These are phyloP conservation scores for Xylona heveae DNA, from an alignment of 495 filamentous ascomycete genomes.

Conservation along the genomic window DNA sequence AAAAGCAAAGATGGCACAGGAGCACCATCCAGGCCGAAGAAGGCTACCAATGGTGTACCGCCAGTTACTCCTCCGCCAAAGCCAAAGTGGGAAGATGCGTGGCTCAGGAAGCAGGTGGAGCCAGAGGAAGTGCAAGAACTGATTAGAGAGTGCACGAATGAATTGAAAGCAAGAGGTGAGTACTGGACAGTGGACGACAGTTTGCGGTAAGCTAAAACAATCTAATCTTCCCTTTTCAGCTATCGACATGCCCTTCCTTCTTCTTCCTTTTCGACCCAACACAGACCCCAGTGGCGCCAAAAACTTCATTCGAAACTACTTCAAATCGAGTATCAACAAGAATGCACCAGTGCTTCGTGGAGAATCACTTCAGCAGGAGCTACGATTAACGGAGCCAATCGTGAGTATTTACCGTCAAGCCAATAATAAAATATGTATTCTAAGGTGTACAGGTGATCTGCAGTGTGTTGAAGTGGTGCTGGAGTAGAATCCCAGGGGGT, in stretches of 20 bases:
- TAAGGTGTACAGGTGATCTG: conserved; percentile 47
- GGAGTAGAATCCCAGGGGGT: conserved; percentile 80
- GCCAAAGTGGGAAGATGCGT: conserved; percentile 76
- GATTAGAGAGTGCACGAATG: conserved; percentile 60
- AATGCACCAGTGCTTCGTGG: conserved; percentile 30
- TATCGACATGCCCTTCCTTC: conserved; percentile 76
- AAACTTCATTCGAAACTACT: conserved; percentile 85
- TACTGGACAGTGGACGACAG: conserved; percentile 4
- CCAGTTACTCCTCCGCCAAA: conserved; percentile 30
- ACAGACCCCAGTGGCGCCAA: conserved; percentile 80
- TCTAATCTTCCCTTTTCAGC: conserved; percentile 22
- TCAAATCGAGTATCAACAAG: conserved; percentile 27
- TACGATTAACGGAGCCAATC: conserved; percentile 86
- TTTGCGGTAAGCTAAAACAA: conserved; percentile 1
- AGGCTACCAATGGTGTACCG: conserved; percentile 33
- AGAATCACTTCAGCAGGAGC: conserved; percentile 56
- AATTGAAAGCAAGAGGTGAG: conserved; percentile 89
- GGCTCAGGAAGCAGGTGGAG: conserved; percentile 63
- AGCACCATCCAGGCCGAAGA: conserved; percentile 30
- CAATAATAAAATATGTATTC: not conserved
- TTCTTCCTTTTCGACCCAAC: conserved; percentile 87
- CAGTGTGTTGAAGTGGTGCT: conserved; percentile 96
- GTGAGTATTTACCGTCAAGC: conserved; percentile 24
- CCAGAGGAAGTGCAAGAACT: conserved; percentile 84
- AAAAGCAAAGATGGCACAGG: conserved; percentile 39